Evolutionary conservation across 805 yeast genomes (phyloP), one percentile per base, ranked within the genome.

Genomic region (Candida lessepsii): DNA sequence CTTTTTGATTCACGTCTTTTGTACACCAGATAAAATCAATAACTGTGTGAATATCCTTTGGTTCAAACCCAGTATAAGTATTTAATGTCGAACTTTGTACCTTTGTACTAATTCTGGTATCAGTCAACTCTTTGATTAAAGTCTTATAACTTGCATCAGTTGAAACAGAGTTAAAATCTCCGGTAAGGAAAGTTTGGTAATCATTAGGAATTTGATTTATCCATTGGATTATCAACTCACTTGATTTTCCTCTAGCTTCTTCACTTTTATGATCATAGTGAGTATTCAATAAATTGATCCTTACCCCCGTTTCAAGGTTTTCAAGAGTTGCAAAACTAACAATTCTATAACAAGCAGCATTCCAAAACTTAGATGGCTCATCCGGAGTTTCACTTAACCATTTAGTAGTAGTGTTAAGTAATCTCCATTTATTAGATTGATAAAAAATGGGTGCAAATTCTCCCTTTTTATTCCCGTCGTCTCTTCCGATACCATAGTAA

Each of bases 361-460:
- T 71, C 35, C 63, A 59, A 25, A 53, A 62, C 27, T 57, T 62
- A 11, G 78, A 70, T 1, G 83, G 80, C n/a, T 50, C 57, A 32
- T 67, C 70, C 1, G 83, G 83, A 3, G 80, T 76, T 13, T 66
- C 63, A 45, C 79, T 70, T 10, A 78, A 57, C 83, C 83, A 78
- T 39, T 65, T 65, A 8, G 76, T 70, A 15, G 69, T 65, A n/a
- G 61, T 51, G 9, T 67, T 62, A 5, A 71, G 39, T 26, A 74
- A 46, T 26, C 59, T 51, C 60, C 76, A 70, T 11, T 63, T 63
- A 0, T 58, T 39, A 5, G 48, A 48, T 23, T 69, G 59, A 53
- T 61, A 76, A 21, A 71, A 52, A 9, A 78, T 60, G 1, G 82
- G 80, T 4, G 76, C 60, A 43, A 60, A 76, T 48, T 78, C 84